These are phyloP conservation scores for Bolboschoenoplectus hybrid DNA, from an alignment of 202 grass and related monocot species.

Conservation along the genomic window DNA sequence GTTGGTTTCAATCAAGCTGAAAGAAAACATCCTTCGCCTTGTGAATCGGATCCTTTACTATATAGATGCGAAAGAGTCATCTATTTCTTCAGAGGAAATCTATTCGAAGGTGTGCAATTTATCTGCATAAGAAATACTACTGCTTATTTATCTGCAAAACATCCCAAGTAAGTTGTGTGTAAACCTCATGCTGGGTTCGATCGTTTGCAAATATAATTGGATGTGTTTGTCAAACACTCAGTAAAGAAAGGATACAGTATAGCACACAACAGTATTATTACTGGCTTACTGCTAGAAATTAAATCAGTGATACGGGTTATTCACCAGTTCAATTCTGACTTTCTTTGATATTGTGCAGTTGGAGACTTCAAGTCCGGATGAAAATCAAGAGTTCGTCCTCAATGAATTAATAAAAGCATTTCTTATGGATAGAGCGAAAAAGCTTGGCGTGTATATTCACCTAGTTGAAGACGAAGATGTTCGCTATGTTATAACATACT, in stretches of 20 bases:
- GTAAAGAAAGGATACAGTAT: not conserved
- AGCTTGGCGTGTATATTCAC: not conserved
- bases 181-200: not conserved
- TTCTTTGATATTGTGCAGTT: conserved; percentile 2
- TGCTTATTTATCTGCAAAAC: not conserved
- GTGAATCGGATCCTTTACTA: not conserved
- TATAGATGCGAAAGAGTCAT: not conserved
- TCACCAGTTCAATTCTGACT: not conserved
- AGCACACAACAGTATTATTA: not conserved
- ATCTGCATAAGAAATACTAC: not conserved
- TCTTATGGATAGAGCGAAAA: conserved; percentile 23
- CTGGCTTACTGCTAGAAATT: not conserved
- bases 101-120: not conserved
- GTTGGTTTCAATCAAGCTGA: not conserved
- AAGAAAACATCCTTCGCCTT: not conserved
- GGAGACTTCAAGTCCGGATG: not conserved
- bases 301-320: not conserved
- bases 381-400: not conserved
- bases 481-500: not conserved
- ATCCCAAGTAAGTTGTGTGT: not conserved
- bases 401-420: conserved; percentile 25
- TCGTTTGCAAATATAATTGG: not conserved
- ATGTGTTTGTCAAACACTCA: not conserved
- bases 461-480: not conserved
- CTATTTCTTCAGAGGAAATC: not conserved